Percentiles rank a stretch among this genome's conserved stretches.
Conservation (phyloP, 306 rosid genomes). For the Ormosia emarginata region DNA sequence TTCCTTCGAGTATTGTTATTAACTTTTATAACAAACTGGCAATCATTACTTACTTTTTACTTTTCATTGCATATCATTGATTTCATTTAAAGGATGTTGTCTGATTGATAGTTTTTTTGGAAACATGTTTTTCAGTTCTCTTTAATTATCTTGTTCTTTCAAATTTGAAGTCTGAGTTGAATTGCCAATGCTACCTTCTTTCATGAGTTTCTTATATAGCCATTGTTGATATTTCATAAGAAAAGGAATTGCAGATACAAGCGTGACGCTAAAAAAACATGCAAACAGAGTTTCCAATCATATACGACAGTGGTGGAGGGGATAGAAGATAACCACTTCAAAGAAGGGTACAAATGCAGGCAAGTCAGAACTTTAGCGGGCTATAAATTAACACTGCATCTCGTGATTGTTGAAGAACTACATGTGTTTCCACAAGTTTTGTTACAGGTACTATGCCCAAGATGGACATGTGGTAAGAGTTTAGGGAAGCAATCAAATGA, state of each 20-base stretch:
- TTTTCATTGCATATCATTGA: too few species aligned
- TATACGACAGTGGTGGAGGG: conserved; percentile 60
- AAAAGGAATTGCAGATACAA: conserved; percentile 45
- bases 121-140: too few species aligned
- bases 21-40: too few species aligned
- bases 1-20: too few species aligned
- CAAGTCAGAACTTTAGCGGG: conserved; percentile 69
- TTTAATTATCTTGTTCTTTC: too few species aligned
- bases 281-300: conserved; percentile 56
- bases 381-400: background rate
- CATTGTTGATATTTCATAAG: too few species aligned
- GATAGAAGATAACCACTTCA: conserved; percentile 40
- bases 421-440: conserved; percentile 13
- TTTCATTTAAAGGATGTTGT: too few species aligned
- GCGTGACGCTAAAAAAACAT: conserved; percentile 57
- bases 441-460: background rate
- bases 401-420: conserved; percentile 8
- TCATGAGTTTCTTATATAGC: too few species aligned
- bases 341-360: conserved; percentile 46
- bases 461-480: conserved; percentile 6
- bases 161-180: too few species aligned
- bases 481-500: conserved; percentile 6
- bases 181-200: too few species aligned
- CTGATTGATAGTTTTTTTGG: too few species aligned
- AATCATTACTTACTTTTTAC: too few species aligned